Evolutionary conservation across 805 yeast species (phyloP), one percentile per base, ranked within the genome.

Genomic region (Kuraishia capsulata): DNA sequence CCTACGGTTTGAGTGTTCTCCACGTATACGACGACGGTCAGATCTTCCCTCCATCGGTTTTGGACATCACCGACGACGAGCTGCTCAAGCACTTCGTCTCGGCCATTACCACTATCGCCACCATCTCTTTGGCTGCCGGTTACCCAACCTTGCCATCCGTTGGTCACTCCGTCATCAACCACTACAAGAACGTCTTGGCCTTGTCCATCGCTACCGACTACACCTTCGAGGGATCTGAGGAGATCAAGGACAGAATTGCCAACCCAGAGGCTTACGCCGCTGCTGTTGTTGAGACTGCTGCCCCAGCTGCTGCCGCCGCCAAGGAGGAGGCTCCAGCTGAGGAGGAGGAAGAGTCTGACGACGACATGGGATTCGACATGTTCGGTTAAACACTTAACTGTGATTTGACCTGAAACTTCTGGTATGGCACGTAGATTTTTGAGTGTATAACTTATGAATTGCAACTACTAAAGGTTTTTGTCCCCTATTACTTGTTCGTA

Each of bases 201-300:
- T 79, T 92, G 63, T 94, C 98, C 52, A 76, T 92, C 73, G 98
- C 96, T 64, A 81, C 97, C 64, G 96, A 92, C 69, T 92, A 89
- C 86, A 84, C 96, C 64, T 92, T 82, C 77, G 97, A 94, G 74
- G 97, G 96, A 71, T 85, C 96, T 56, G 99, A 89, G 78, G 89
- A 90, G 55, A 81, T 92, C 77, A 87, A 87, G 84, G 99, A 92
- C 84, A 86, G 97, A 77, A 77, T 92, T 62, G 97, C 96, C 69
- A 90, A 92, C 94, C 99, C 99, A 69, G 97, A 92, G 52, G 96
- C 96, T 69, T 92, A 90, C 74, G 98, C 97, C 65, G 82, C 97
- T 62, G 94, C 96, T 73, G 97, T 97, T 61, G 96, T 97, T 60
- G 96, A 73, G 66, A 96, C 96, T 60, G 82, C 83, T 64, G 86